Evolutionary conservation across 2,329 filamentous ascomycete species (phyloP), one percentile per base, ranked within the genome.

Genomic region (Botryotinia calthae): DNA sequence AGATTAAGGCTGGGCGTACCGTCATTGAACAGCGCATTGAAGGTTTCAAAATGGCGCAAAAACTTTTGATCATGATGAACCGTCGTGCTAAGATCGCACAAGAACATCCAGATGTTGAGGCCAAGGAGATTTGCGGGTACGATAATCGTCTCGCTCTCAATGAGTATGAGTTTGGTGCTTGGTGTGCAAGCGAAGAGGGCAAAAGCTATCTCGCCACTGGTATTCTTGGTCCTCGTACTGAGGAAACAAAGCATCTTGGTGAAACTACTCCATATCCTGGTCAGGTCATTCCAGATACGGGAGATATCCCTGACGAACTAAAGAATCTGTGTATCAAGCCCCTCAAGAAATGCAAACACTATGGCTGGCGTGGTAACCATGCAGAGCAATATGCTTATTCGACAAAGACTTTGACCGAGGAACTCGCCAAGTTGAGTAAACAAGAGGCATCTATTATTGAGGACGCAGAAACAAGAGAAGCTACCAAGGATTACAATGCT

Each of bases 91-190:
- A 76, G 59, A 65, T 68, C 40, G 78, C 77, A 42, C 73, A 73
- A 10, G 66, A 75, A 40, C 75, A 78, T 40, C 75, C 76, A 22
- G 73, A 73, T 40, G 37, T 76, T 18, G 74, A 77, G 31, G 68
- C 75, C 25, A 79, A 79, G 58, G 72, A 75, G 16, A 71, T 79
- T 16, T 81, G 79, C 64, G 79, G 79, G 37, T 81, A 79, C 58
- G 79, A 80, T 59, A 76, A 78, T 54, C 79, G 79, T 28, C 75
- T 80, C 20, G 74, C 78, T 22, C 76, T 80, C 54, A 80, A 80
- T 58, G 76, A 79, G 37, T 72, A 73, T 28, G 75, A 81, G 66
- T 79, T 81, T 54, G 68, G 73, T 2, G 54, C 54, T 31, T 81
- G 79, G 77, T 69, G 74, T 9, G 67, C 76, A 28, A 76, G 76